These are phyloP conservation scores for Heterobasidion annosum DNA, from an alignment of 1,284 basidiomycete genomes.

Conservation along the genomic window DNA sequence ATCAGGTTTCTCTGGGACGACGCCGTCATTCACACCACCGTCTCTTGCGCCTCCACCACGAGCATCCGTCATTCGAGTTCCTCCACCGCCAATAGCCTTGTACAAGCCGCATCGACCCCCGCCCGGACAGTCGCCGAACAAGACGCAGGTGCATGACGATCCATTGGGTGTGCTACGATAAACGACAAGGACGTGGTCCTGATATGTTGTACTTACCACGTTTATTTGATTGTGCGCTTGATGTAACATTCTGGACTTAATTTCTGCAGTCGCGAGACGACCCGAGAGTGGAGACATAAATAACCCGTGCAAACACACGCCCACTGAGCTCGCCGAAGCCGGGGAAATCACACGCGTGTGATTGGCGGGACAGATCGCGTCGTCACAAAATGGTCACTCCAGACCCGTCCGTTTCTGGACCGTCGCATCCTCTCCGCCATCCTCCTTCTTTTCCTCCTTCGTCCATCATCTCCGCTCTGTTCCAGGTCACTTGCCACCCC, in stretches of 20 bases:
- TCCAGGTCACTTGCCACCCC: not conserved
- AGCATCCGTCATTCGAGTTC: conserved; percentile 28
- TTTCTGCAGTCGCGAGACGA: too few relatives aligned
- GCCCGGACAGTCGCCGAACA: conserved; percentile 23
- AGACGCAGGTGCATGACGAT: conserved; percentile 36
- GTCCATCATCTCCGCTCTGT: not conserved
- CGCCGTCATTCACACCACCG: conserved; percentile 8
- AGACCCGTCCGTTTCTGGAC: not conserved
- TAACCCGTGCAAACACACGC: not conserved
- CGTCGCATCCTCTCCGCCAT: not conserved
- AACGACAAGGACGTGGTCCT: not conserved
- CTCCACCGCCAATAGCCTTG: conserved; percentile 13
- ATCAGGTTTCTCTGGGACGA: conserved; percentile 34
- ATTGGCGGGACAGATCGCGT: conserved; percentile 19
- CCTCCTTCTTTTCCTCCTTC: not conserved
- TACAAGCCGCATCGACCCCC: conserved; percentile 13
- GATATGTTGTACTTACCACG: not conserved
- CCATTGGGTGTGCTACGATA: conserved; percentile 51
- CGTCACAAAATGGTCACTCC: not conserved
- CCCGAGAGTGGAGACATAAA: not conserved
- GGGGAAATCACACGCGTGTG: conserved; percentile 29
- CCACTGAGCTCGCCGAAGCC: not conserved
- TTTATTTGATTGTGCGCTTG: not conserved
- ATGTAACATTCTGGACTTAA: not conserved
- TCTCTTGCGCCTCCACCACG: conserved; percentile 24